A percentile compares a stretch with the other conserved stretches of the same genome.
Conservation (phyloP, 2,329 filamentous ascomycete species). For the Cladophialophora chaetospira region DNA sequence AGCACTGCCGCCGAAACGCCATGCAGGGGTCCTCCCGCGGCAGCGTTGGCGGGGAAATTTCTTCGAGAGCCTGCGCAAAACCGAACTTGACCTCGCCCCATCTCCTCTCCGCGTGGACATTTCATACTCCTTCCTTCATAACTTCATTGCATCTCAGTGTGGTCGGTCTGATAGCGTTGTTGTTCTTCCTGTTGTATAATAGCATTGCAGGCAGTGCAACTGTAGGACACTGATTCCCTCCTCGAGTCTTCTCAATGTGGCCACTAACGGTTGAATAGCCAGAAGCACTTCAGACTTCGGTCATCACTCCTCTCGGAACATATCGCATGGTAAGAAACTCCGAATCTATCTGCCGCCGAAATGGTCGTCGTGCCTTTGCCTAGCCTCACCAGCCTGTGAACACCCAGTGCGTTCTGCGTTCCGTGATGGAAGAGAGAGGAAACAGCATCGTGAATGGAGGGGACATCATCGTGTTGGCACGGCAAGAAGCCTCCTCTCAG, state of each 20-base stretch:
- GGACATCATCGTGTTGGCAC: too few species aligned
- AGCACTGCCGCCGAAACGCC: not conserved
- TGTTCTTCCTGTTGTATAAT: not conserved
- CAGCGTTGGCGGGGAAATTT: slow-evolving; percentile 18
- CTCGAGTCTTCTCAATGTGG: not conserved
- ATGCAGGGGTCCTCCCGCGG: slow-evolving; percentile 5
- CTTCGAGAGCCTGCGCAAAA: slow-evolving; percentile 1
- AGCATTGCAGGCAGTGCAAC: not conserved
- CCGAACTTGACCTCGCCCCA: slow-evolving; percentile 6
- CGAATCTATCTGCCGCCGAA: too few species aligned
- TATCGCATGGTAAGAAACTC: too few species aligned
- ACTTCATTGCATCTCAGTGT: not conserved
- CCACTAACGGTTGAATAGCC: too few species aligned
- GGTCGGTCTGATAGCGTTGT: slow-evolving; percentile 10
- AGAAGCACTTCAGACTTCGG: too few species aligned
- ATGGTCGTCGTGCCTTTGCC: too few species aligned
- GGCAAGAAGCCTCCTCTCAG: too few species aligned
- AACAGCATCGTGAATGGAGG: too few species aligned
- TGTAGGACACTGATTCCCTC: not conserved
- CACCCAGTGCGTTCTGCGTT: too few species aligned
- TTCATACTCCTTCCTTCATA: not conserved
- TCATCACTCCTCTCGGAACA: too few species aligned
- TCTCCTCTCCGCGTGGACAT: not conserved
- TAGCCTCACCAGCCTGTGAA: too few species aligned
- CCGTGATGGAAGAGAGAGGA: too few species aligned